A percentile compares a stretch with the other conserved stretches of the same genome.
These are phyloP conservation scores for Mimosa bimucronata DNA, from an alignment of 306 rosid genomes.

Conservation along the genomic window DNA sequence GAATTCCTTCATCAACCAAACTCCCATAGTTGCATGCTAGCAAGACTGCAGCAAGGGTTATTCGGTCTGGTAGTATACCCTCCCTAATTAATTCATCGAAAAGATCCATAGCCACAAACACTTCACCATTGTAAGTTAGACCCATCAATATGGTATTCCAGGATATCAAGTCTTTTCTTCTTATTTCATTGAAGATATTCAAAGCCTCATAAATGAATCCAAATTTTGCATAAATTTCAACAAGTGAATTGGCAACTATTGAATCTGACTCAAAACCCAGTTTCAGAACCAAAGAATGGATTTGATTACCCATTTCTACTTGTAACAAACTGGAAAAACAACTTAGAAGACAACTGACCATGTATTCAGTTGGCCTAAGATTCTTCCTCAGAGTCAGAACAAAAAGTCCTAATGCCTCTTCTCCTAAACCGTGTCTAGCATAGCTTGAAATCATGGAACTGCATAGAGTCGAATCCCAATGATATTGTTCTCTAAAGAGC, in stretches of 20 bases:
- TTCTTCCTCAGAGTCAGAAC: slow-evolving; percentile 62
- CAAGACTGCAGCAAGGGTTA: slow-evolving; percentile 69
- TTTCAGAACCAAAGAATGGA: slow-evolving; percentile 73
- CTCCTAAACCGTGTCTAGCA: slow-evolving; percentile 55
- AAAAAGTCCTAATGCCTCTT: slow-evolving; percentile 63
- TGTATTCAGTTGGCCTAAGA: slow-evolving; percentile 72
- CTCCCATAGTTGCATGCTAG: slow-evolving; percentile 73
- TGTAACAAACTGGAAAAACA: slow-evolving; percentile 56
- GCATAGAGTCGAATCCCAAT: slow-evolving; percentile 63
- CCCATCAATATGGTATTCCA: slow-evolving; percentile 85
- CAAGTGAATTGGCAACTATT: slow-evolving; percentile 71
- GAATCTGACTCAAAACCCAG: slow-evolving; percentile 68
- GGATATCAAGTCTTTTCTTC: slow-evolving; percentile 66
- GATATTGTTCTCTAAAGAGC: slow-evolving; percentile 60
- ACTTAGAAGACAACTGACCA: slow-evolving; percentile 69
- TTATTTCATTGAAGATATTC: slow-evolving; percentile 54
- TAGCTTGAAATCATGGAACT: slow-evolving; percentile 87
- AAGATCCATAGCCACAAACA: slow-evolving; percentile 48
- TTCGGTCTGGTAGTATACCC: slow-evolving; percentile 58
- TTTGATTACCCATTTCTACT: slow-evolving; percentile 59
- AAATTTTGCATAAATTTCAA: slow-evolving; percentile 69
- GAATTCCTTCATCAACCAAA: slow-evolving; percentile 66
- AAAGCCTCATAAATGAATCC: slow-evolving; percentile 63
- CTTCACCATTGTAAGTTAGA: slow-evolving; percentile 59
- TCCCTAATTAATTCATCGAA: slow-evolving; percentile 48